phyloP scores from a whole-genome alignment of 768 basidiomycete species.

The Psilocybe sp. region DNA sequence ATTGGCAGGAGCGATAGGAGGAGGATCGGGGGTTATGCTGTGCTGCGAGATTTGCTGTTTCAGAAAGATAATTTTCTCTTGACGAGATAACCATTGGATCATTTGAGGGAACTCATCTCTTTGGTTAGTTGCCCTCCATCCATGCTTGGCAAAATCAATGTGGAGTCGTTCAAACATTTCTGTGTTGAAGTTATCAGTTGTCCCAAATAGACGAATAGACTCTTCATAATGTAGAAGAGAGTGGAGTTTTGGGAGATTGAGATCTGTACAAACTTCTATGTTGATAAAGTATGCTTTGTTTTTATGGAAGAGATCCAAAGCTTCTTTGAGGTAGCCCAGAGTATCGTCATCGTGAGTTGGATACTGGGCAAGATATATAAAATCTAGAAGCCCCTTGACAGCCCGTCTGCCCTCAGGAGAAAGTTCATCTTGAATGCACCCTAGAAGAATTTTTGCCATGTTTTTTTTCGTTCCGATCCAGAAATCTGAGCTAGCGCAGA shows the following conservation, averaged over 20 bases:
- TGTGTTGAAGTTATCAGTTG: slow-evolving; percentile 28
- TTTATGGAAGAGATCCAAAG: slow-evolving; percentile 10
- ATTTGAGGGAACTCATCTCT: slow-evolving; percentile 32
- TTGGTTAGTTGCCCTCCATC: slow-evolving; percentile 21
- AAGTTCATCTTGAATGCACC: slow-evolving; percentile 19
- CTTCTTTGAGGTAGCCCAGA: slow-evolving; percentile 7
- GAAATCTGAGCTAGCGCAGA: slow-evolving; percentile 35
- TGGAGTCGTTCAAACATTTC: slow-evolving; percentile 32
- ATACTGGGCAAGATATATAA: slow-evolving; percentile 27
- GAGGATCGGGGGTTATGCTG: too few species aligned
- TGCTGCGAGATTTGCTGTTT: not conserved
- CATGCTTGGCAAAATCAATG: slow-evolving; percentile 36
- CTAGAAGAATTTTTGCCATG: slow-evolving; percentile 28
- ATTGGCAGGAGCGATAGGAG: too few species aligned
- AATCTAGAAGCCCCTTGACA: slow-evolving; percentile 24
- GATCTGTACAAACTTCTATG: slow-evolving; percentile 18
- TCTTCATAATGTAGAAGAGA: slow-evolving; percentile 16
- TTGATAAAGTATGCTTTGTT: slow-evolving; percentile 9
- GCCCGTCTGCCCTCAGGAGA: slow-evolving; percentile 9
- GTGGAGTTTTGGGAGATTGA: slow-evolving; percentile 31
- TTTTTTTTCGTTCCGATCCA: slow-evolving; percentile 34
- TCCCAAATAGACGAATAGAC: slow-evolving; percentile 23
- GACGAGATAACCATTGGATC: slow-evolving; percentile 30
- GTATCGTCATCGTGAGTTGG: slow-evolving; percentile 20
- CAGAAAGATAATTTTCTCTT: slow-evolving; percentile 25